Conservation (phyloP, 164 flowering plant genomes). For the Paratinospora sagittata region DNA sequence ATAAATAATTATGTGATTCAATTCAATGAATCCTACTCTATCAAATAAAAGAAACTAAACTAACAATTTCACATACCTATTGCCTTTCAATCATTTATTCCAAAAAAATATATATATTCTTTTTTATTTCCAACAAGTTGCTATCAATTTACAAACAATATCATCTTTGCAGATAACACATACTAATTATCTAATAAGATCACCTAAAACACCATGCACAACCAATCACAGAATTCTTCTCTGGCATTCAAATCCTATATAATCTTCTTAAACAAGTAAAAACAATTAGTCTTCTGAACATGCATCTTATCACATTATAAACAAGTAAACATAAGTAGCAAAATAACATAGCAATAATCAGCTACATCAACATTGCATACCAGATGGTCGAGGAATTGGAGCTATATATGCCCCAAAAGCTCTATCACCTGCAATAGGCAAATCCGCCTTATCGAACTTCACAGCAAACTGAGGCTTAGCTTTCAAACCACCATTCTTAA, state of each 20-base stretch:
- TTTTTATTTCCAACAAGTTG: background rate
- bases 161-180: background rate
- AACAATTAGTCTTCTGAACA: background rate
- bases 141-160: background rate
- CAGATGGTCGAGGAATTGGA: slow-evolving; percentile 52
- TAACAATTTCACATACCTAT: no score
- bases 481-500: slow-evolving; percentile 70
- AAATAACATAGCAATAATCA: no score
- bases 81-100: no score
- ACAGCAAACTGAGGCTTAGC: slow-evolving; percentile 79
- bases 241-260: background rate
- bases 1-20: background rate
- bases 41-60: background rate
- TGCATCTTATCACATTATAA: background rate
- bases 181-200: background rate
- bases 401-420: slow-evolving; percentile 78
- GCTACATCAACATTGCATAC: no score
- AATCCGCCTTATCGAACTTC: slow-evolving; percentile 66
- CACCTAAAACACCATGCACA: background rate
- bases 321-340: no score
- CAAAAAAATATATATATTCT: no score
- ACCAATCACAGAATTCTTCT: background rate
- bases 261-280: background rate
- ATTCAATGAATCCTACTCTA: background rate
- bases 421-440: slow-evolving; percentile 51